A percentile compares a stretch with the other conserved stretches of the same genome.
These are phyloP conservation scores for Eudorina sp. DNA, from an alignment of 139 green algal species.

Conservation along the genomic window DNA sequence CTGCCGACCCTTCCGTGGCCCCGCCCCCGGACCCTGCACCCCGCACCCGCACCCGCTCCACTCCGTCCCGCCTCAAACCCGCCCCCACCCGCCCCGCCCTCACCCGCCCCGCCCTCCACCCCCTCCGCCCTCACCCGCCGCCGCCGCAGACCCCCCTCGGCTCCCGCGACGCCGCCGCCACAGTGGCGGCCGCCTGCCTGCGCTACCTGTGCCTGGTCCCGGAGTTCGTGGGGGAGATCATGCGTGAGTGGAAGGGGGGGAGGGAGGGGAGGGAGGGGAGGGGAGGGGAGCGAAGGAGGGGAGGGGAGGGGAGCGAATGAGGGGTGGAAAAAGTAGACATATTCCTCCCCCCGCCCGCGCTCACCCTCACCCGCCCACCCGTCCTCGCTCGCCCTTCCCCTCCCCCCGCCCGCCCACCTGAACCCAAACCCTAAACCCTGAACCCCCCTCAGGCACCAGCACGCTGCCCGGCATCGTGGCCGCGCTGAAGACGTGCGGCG, in stretches of 20 bases:
- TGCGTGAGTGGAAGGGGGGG: constrained; percentile 47
- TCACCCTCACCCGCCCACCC: background rate
- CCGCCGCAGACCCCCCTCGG: constrained; percentile 35
- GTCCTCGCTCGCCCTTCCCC: background rate
- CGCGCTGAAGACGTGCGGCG: constrained; percentile 39
- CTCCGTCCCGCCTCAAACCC: background rate
- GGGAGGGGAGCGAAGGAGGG: background rate
- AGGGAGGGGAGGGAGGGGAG: background rate
- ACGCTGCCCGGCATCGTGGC: constrained; percentile 22
- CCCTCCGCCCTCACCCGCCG: background rate
- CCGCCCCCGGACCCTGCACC: too few relatives aligned
- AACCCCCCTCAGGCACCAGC: constrained; percentile 36
- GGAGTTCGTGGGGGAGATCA: constrained; percentile 54
- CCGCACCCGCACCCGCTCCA: background rate
- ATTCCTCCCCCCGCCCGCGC: background rate
- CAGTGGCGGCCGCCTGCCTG: constrained; percentile 62
- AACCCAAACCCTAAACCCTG: background rate
- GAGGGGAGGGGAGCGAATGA: background rate
- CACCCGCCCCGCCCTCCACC: background rate
- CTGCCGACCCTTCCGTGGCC: too few relatives aligned
- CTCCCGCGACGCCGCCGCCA: constrained; percentile 51
- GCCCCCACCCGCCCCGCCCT: background rate
- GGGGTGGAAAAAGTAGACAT: background rate
- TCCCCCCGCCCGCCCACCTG: too few relatives aligned
- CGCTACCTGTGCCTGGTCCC: constrained; percentile 67